A percentile compares a stretch with the other conserved stretches of the same genome.
Conservation (phyloP, 345 rosid species). For the Eutrema yunnanense region DNA sequence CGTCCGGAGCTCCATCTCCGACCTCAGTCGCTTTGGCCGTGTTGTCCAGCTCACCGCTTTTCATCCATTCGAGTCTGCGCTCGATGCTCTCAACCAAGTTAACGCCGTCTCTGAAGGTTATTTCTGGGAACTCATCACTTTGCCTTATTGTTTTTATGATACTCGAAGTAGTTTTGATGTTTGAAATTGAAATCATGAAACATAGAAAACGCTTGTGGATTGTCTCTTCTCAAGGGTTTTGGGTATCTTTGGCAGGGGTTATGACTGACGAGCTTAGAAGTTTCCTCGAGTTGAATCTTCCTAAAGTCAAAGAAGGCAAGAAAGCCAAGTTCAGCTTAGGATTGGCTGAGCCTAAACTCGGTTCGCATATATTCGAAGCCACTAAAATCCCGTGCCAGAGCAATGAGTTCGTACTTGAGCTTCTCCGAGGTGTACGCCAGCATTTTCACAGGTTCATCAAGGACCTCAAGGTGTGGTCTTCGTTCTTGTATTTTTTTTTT, state of each 20-base stretch:
- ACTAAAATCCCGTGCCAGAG: constrained; percentile 91
- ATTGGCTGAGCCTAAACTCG: constrained; percentile 84
- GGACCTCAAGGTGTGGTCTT: constrained; percentile 69
- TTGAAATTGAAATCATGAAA: not conserved
- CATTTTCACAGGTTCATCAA: constrained; percentile 87
- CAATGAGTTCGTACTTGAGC: constrained; percentile 82
- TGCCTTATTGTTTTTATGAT: too few species aligned
- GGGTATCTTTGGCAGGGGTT: constrained; percentile 28
- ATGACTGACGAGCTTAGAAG: constrained; percentile 93
- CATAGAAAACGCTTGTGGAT: not conserved
- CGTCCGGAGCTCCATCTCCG: constrained; percentile 63
- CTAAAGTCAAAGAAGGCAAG: constrained; percentile 89
- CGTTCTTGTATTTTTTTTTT: not conserved
- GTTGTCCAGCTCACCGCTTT: constrained; percentile 78
- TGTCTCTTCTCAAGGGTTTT: not conserved
- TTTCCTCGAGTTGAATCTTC: constrained; percentile 86
- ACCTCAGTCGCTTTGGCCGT: constrained; percentile 75
- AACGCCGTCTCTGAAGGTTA: constrained; percentile 85
- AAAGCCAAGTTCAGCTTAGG: constrained; percentile 86
- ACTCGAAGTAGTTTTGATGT: not conserved
- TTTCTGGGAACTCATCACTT: not conserved
- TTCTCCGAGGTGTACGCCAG: constrained; percentile 81
- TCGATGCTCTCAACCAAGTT: constrained; percentile 75
- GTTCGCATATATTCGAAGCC: constrained; percentile 71
- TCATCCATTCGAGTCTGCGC: constrained; percentile 64